phyloP scores from a whole-genome alignment of 768 basidiomycete genomes.

The Tephrocybe rancida region DNA sequence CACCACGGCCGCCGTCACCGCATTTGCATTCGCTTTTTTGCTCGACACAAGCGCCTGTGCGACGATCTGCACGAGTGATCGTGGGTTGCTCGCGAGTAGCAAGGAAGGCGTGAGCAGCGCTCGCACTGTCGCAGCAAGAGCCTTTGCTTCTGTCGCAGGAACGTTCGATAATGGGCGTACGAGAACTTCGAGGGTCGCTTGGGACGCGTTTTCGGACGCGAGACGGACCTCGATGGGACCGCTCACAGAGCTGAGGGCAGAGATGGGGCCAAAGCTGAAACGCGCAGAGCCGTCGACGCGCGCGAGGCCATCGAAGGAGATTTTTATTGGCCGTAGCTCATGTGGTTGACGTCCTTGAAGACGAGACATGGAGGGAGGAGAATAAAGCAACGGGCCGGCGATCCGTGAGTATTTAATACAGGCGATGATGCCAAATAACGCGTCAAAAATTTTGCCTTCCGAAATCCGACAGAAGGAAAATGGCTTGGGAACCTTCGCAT shows the following conservation, averaged over 20 bases:
- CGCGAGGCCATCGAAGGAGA: slow-evolving; percentile 63
- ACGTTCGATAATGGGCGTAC: slow-evolving; percentile 71
- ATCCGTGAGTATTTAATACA: background rate
- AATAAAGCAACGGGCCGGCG: background rate
- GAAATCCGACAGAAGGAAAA: background rate
- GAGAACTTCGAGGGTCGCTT: slow-evolving; percentile 74
- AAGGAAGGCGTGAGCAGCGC: slow-evolving; percentile 61
- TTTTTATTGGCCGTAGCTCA: slow-evolving; percentile 42
- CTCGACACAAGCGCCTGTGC: slow-evolving; percentile 55
- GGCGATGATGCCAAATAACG: background rate
- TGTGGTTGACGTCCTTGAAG: slow-evolving; percentile 15
- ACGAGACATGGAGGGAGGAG: slow-evolving; percentile 6
- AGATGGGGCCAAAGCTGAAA: slow-evolving; percentile 58
- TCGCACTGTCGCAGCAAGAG: slow-evolving; percentile 54
- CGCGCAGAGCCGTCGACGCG: slow-evolving; percentile 78
- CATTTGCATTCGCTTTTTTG: slow-evolving; percentile 24
- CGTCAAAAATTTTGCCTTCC: background rate
- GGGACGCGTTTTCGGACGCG: slow-evolving; percentile 68
- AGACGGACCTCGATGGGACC: slow-evolving; percentile 81
- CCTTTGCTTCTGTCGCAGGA: slow-evolving; percentile 70
- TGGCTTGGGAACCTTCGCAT: too few relatives aligned
- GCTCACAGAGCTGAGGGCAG: slow-evolving; percentile 71
- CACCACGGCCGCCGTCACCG: slow-evolving; percentile 63
- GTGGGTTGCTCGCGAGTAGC: slow-evolving; percentile 68
- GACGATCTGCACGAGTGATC: slow-evolving; percentile 78